A percentile compares a stretch with the other conserved stretches of the same genome.
Evolutionary conservation across 306 rosid genomes (phyloP).

Genomic region (Begonia masoniana): DNA sequence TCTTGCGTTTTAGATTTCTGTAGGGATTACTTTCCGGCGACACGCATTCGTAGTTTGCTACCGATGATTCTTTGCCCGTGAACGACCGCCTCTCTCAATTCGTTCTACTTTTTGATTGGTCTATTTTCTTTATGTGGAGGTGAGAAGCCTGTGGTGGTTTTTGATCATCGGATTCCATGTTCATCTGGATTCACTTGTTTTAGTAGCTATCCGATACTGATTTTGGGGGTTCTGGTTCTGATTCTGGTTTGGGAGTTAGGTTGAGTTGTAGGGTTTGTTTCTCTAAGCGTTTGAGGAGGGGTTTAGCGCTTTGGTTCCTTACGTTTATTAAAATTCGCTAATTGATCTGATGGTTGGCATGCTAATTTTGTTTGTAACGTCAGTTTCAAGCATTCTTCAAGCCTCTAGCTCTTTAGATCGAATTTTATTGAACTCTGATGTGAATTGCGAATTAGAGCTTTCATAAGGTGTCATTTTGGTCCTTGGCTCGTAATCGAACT

Average conservation of each 20-base stretch:
- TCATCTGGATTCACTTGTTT: slow-evolving; percentile 28
- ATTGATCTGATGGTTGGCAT: slow-evolving; percentile 47
- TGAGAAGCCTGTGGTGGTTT: slow-evolving; percentile 22
- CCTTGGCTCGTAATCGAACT: background rate
- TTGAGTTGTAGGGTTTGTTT: slow-evolving; percentile 27
- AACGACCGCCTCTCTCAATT: slow-evolving; percentile 17
- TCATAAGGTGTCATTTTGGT: background rate
- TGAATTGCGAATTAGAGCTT: background rate
- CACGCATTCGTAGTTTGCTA: slow-evolving; percentile 5
- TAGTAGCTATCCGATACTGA: slow-evolving; percentile 14
- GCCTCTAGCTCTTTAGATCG: slow-evolving; percentile 10
- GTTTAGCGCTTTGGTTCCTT: slow-evolving; percentile 34
- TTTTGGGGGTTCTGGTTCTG: slow-evolving; percentile 20
- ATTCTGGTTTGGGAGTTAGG: slow-evolving; percentile 33
- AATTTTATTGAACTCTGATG: slow-evolving; percentile 3
- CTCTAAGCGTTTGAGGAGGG: slow-evolving; percentile 23
- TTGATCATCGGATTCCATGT: slow-evolving; percentile 18
- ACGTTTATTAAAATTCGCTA: slow-evolving; percentile 19
- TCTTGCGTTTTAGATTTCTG: slow-evolving; percentile 11
- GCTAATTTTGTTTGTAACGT: slow-evolving; percentile 18
- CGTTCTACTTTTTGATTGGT: slow-evolving; percentile 15
- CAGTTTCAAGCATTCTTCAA: slow-evolving; percentile 15
- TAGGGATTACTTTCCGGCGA: background rate
- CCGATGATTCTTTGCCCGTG: slow-evolving; percentile 41
- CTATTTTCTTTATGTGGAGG: slow-evolving; percentile 17